Conservation (phyloP, 2,329 filamentous ascomycete genomes). For the Arthrobotrys sinensis region DNA sequence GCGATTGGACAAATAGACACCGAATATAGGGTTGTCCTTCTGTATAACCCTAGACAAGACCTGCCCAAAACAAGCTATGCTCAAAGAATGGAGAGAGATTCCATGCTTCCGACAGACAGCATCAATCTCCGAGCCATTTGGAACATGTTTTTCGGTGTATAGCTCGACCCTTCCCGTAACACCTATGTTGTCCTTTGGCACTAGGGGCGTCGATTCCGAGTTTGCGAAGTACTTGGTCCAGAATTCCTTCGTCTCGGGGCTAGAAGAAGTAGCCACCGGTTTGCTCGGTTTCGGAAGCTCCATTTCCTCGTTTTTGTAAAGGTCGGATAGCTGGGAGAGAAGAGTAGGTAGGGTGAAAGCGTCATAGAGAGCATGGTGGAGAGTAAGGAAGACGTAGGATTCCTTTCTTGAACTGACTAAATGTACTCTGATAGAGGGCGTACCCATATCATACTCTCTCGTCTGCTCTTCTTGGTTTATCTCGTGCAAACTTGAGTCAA, state of each 20-base stretch:
- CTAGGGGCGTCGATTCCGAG: conserved; percentile 58
- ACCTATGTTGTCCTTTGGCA: conserved; percentile 43
- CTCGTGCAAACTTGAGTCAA: conserved; percentile 3
- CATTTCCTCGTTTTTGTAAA: conserved; percentile 66
- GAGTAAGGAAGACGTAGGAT: conserved; percentile 70
- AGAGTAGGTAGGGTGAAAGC: conserved; percentile 81
- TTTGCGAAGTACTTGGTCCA: conserved; percentile 33
- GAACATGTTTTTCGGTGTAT: conserved; percentile 71
- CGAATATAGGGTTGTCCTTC: conserved; percentile 74
- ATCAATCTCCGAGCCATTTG: conserved; percentile 68
- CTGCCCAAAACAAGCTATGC: conserved; percentile 80
- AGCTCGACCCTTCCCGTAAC: conserved; percentile 64
- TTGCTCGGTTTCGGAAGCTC: conserved; percentile 1
- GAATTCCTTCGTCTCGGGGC: conserved; percentile 51
- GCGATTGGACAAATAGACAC: conserved; percentile 87
- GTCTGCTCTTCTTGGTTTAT: conserved; percentile 41
- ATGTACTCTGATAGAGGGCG: conserved; percentile 45
- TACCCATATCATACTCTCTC: conserved; percentile 45
- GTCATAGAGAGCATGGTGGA: conserved; percentile 93
- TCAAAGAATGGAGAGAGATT: conserved; percentile 79
- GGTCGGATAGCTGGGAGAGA: conserved; percentile 71
- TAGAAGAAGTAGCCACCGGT: background rate
- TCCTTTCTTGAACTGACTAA: conserved; percentile 43
- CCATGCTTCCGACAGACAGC: conserved; percentile 71
- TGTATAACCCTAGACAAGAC: conserved; percentile 58